These are phyloP conservation scores for Penicillium hesseltinei DNA, from an alignment of 2,329 filamentous ascomycete species.

Conservation along the genomic window DNA sequence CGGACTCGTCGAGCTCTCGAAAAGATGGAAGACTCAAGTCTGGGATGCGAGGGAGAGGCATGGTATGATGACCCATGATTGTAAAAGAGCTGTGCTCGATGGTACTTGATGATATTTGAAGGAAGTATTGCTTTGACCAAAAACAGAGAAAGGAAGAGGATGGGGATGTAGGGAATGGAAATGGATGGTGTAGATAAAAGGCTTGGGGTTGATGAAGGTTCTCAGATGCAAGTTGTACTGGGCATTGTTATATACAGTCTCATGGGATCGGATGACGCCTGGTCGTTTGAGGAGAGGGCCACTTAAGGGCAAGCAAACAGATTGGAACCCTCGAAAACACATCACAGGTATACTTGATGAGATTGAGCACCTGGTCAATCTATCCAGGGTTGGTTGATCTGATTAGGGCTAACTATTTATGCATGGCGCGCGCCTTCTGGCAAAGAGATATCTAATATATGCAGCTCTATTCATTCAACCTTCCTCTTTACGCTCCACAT, in stretches of 20 bases:
- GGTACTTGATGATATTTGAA: neutral
- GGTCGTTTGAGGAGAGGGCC: neutral
- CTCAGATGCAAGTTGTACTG: slow-evolving; percentile 6
- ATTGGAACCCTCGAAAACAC: neutral
- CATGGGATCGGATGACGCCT: neutral
- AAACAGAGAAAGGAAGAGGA: neutral
- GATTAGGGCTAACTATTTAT: neutral
- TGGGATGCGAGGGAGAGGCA: slow-evolving; percentile 6
- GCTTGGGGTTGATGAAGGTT: slow-evolving; percentile 6
- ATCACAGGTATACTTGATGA: neutral
- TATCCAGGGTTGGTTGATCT: neutral
- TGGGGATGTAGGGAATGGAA: neutral
- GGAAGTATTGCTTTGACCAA: neutral
- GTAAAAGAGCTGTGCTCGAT: neutral
- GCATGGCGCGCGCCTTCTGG: too few species aligned
- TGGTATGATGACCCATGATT: neutral
- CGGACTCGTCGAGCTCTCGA: slow-evolving; percentile 3
- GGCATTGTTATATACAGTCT: slow-evolving; percentile 4
- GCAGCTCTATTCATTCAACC: too few species aligned
- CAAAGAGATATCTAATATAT: too few species aligned
- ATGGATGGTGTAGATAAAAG: slow-evolving; percentile 5
- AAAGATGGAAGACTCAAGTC: slow-evolving; percentile 4
- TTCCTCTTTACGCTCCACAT: too few species aligned
- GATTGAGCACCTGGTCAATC: neutral
- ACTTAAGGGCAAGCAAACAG: neutral